Conservation (phyloP, 2,329 filamentous ascomycete species). For the Dryadomyces sulphureus region DNA sequence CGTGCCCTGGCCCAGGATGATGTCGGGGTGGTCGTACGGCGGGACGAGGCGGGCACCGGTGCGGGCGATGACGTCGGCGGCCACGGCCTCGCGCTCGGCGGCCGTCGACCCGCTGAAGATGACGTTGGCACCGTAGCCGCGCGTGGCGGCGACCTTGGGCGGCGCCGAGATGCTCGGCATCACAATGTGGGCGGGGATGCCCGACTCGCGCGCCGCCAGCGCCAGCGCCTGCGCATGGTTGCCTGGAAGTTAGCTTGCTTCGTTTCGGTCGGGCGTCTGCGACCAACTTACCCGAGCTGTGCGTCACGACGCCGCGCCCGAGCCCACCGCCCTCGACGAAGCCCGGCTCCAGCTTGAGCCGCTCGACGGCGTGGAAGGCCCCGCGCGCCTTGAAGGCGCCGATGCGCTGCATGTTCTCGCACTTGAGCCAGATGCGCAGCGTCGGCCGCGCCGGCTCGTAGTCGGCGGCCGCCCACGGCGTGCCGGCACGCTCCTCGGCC, state of each 20-base stretch:
- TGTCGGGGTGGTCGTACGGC: constrained; percentile 84
- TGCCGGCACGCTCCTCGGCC: constrained; percentile 7
- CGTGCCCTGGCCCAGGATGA: constrained; percentile 89
- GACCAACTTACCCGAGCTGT: constrained; percentile 47
- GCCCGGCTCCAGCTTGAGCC: constrained; percentile 48
- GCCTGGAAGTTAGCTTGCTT: too few species aligned
- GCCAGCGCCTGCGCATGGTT: constrained; percentile 92
- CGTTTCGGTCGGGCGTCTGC: not conserved
- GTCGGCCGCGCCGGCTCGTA: constrained; percentile 42
- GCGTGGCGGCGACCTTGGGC: constrained; percentile 76
- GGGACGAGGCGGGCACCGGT: constrained; percentile 72
- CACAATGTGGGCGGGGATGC: constrained; percentile 71
- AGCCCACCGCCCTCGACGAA: constrained; percentile 44
- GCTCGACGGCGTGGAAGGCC: constrained; percentile 70
- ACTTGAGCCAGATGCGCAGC: constrained; percentile 80
- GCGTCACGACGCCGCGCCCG: constrained; percentile 66
- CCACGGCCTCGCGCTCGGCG: constrained; percentile 65
- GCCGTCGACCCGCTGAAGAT: constrained; percentile 72
- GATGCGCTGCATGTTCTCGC: constrained; percentile 80
- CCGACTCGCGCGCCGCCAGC: constrained; percentile 60
- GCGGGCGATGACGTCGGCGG: constrained; percentile 49
- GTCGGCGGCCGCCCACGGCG: not conserved
- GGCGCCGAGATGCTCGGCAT: constrained; percentile 79
- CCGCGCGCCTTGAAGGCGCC: constrained; percentile 89
- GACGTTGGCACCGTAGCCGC: constrained; percentile 61